Evolutionary conservation across 139 green algal species (phyloP).

Genomic region (Chlorella sp.): DNA sequence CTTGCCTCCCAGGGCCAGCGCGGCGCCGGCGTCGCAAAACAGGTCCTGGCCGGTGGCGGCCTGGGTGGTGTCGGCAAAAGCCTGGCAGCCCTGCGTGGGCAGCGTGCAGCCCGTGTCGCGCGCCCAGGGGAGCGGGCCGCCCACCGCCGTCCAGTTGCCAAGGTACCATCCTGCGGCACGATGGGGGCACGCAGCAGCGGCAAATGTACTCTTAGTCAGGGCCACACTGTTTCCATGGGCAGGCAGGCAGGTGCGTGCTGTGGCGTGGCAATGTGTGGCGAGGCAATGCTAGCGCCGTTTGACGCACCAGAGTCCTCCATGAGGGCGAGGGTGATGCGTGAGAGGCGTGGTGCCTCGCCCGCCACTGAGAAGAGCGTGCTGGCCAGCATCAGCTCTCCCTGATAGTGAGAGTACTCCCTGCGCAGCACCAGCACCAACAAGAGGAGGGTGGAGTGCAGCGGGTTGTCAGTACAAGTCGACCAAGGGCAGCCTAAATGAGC

Average conservation of each 20-base stretch:
- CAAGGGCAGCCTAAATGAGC: no score
- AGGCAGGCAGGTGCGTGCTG: no score
- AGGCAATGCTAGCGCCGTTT: no score
- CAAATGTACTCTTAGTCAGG: no score
- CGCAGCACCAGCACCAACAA: neutral
- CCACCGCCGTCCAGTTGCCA: neutral
- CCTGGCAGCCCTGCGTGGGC: slow-evolving; percentile 4
- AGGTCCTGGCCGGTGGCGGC: neutral
- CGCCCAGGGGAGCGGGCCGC: neutral
- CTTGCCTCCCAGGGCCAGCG: neutral
- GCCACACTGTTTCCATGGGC: no score
- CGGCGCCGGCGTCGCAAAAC: slow-evolving; percentile 1
- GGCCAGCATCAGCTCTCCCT: slow-evolving; percentile 6
- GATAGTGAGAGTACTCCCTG: slow-evolving; percentile 8
- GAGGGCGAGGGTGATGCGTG: slow-evolving; percentile 1
- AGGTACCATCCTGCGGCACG: slow-evolving; percentile 5
- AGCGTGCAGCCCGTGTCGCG: neutral
- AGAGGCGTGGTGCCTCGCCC: neutral
- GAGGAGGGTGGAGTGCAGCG: no score
- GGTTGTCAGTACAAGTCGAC: no score
- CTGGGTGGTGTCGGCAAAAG: neutral
- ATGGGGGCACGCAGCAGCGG: no score
- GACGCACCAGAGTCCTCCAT: slow-evolving; percentile 6
- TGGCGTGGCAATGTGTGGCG: no score
- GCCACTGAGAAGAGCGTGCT: neutral